phyloP scores from a whole-genome alignment of 805 yeast species.

The Kurtzmaniella fragi region DNA sequence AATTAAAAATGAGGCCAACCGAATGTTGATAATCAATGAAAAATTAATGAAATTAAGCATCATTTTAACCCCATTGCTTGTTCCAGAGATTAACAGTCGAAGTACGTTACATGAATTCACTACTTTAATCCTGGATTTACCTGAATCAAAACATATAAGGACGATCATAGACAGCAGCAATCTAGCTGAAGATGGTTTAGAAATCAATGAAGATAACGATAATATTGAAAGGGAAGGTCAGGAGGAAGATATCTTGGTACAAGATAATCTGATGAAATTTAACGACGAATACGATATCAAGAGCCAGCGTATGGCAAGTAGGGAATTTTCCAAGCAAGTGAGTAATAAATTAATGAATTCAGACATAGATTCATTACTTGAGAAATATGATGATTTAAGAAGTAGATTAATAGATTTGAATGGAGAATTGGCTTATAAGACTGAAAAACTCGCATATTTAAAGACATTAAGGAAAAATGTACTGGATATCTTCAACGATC shows the following conservation, averaged over 20 bases:
- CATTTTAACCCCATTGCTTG: slow-evolving; percentile 21
- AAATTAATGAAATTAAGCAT: slow-evolving; percentile 15
- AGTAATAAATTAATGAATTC: slow-evolving; percentile 1
- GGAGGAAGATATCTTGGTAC: slow-evolving; percentile 10
- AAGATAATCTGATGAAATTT: slow-evolving; percentile 13
- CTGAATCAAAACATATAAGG: slow-evolving; percentile 28
- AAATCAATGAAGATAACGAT: slow-evolving; percentile 5
- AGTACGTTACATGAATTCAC: slow-evolving; percentile 16
- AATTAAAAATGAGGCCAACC: slow-evolving; percentile 25
- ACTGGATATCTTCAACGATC: slow-evolving; percentile 1
- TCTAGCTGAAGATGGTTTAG: slow-evolving; percentile 5
- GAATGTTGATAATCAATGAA: slow-evolving; percentile 23
- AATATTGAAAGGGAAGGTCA: slow-evolving; percentile 7
- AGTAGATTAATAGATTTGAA: slow-evolving; percentile 11
- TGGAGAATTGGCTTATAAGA: slow-evolving; percentile 18
- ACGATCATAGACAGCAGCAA: background rate
- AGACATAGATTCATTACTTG: slow-evolving; percentile 3
- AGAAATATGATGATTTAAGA: slow-evolving; percentile 18
- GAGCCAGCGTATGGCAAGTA: slow-evolving; percentile 2
- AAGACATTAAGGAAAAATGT: slow-evolving; percentile 9
- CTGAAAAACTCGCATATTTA: slow-evolving; percentile 26
- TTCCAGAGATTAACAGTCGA: slow-evolving; percentile 16
- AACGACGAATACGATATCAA: background rate
- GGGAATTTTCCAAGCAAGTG: background rate
- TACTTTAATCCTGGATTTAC: slow-evolving; percentile 24